Evolutionary conservation across 441 rosid species (phyloP).

Genomic region (Jatropha podagrica): DNA sequence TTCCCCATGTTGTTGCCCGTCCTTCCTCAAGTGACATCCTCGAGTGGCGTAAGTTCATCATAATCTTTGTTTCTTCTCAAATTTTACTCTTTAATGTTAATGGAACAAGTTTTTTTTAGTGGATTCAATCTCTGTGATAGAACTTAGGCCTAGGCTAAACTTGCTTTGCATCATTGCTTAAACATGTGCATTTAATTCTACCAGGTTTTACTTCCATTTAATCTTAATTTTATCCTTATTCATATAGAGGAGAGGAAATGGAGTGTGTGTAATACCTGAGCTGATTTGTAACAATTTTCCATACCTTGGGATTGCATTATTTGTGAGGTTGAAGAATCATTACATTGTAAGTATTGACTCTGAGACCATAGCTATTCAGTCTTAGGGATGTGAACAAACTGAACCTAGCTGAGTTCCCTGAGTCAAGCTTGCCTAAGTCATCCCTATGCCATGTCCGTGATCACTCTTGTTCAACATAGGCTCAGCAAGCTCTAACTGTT

Average conservation of each 20-base stretch:
- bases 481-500: neutral
- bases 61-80: neutral
- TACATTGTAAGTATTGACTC: too few relatives aligned
- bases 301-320: neutral
- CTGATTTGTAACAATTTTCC: neutral
- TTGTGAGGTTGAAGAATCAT: neutral
- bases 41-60: conserved; percentile 89
- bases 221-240: too few relatives aligned
- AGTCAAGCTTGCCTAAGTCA: neutral
- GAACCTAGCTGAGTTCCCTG: neutral
- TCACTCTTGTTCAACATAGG: neutral
- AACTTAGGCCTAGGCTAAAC: neutral
- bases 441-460: neutral
- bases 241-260: neutral
- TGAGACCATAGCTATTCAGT: neutral
- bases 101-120: neutral
- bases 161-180: neutral
- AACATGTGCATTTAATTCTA: neutral
- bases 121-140: neutral
- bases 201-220: neutral
- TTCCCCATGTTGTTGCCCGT: conserved; percentile 89
- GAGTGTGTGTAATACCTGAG: neutral
- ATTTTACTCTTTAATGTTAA: neutral
- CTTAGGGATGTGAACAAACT: neutral
- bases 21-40: conserved; percentile 94